phyloP scores from a whole-genome alignment of 257 asterid genomes.

The Thymus mandschuricus region DNA sequence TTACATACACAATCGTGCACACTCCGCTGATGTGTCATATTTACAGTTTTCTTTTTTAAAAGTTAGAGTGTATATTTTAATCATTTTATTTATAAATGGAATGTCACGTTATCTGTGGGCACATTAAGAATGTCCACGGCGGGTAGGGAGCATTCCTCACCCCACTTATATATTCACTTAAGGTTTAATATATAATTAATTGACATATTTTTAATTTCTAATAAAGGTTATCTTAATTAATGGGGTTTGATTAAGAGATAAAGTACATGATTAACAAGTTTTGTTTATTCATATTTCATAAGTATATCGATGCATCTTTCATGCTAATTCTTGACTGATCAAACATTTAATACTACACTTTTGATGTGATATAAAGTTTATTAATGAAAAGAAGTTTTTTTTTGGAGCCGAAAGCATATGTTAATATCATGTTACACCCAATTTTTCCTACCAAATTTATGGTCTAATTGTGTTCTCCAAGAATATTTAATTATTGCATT shows the following conservation, averaged over 20 bases:
- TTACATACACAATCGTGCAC: too few relatives aligned
- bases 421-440: background rate
- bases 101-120: too few relatives aligned
- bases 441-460: too few relatives aligned
- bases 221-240: background rate
- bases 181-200: background rate
- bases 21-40: too few relatives aligned
- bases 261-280: conserved; percentile 13
- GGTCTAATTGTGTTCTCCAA: background rate
- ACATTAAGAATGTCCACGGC: too few relatives aligned
- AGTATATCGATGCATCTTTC: conserved; percentile 34
- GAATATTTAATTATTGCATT: too few relatives aligned
- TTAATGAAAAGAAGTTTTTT: conserved; percentile 9
- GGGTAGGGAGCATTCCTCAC: too few relatives aligned
- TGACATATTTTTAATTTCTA: background rate
- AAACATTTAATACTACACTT: conserved; percentile 1
- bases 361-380: conserved; percentile 23
- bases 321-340: conserved; percentile 41
- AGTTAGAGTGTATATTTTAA: too few relatives aligned
- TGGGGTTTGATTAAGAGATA: conserved; percentile 1
- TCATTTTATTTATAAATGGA: too few relatives aligned
- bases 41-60: too few relatives aligned
- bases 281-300: background rate
- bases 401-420: conserved; percentile 12
- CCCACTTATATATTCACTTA: conserved; percentile 9